Conservation (phyloP, 768 basidiomycete species). For the Boletus fagicola region DNA sequence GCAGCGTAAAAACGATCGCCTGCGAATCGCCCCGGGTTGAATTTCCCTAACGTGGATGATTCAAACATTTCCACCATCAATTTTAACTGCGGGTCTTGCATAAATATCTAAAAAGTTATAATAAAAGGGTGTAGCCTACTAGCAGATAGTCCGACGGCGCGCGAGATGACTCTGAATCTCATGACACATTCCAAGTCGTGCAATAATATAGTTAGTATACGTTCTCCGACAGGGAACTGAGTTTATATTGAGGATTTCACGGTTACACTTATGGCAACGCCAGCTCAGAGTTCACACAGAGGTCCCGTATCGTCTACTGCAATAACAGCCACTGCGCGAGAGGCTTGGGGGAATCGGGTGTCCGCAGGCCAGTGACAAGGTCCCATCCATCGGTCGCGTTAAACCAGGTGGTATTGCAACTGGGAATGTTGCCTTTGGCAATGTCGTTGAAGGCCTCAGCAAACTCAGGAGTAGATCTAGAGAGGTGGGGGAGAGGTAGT, state of each 20-base stretch:
- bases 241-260: not conserved
- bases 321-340: not conserved
- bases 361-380: slow-evolving; percentile 39
- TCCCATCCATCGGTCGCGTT: slow-evolving; percentile 38
- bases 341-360: not conserved
- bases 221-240: no score
- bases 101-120: no score
- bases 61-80: not conserved
- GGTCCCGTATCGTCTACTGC: slow-evolving; percentile 1
- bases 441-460: slow-evolving; percentile 43
- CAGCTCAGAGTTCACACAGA: no score
- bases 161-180: no score
- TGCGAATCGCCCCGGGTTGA: not conserved
- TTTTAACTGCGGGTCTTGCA: no score
- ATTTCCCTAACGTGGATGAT: not conserved
- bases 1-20: no score
- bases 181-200: no score
- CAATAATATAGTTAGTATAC: no score
- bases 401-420: slow-evolving; percentile 42
- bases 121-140: no score
- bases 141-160: no score
- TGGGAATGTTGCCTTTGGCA: slow-evolving; percentile 41
- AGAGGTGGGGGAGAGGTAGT: no score
- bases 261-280: not conserved
- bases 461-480: not conserved